Base-by-base conservation (phyloP, 1,139 yeast species). In the Kodamaea arcana region DNA sequence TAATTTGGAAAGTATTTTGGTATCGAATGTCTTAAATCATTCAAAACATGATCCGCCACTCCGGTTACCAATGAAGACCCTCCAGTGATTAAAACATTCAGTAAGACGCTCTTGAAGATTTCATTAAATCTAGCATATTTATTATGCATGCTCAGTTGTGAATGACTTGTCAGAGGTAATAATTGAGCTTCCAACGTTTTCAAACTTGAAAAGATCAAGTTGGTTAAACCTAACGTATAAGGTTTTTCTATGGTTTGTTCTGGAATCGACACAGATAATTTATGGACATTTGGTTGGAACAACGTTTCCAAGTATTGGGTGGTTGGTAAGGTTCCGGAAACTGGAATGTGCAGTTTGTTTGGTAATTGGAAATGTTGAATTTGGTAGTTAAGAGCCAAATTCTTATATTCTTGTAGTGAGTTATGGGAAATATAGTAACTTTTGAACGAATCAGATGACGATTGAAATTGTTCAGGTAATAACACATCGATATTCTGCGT, bases 21-120 rank as follows among this genome's bases (percentile, higher is more conserved):
- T 13, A 65, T 58, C 37, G 72, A 60, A 41, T 74, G 68, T 31
- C 71, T 60, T 38, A 80, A 58, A 46, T 83, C 90, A 45, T 75
- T 75, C 27, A 78, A 60, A 8, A 83, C 60, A 49, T 85, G 71
- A 43, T 75, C 80, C 32, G 77, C 76, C 39, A 83, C 61, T 3
- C 85, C 86, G 15, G 74, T 71, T 18, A 80, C 63, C 38, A 75
- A 60, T 2, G 87, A 72, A 1, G 78, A 58, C 8, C 82, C 79
- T 23, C 94, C 92, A 4, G 84, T 80, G 34, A 83, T 65, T 27
- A 83, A 71, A 9, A 83, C 72, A 50, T 79, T 81, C n/a, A 76
- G 66, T 34, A 81, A 57, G 33, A 68, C 56, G 26, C 54, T 62
- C 40, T 62, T 65, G 49, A 69, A 64, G 15, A 62, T 58, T 37